phyloP scores from a whole-genome alignment of 1,284 basidiomycete species.

The Sparassis latifolia region DNA sequence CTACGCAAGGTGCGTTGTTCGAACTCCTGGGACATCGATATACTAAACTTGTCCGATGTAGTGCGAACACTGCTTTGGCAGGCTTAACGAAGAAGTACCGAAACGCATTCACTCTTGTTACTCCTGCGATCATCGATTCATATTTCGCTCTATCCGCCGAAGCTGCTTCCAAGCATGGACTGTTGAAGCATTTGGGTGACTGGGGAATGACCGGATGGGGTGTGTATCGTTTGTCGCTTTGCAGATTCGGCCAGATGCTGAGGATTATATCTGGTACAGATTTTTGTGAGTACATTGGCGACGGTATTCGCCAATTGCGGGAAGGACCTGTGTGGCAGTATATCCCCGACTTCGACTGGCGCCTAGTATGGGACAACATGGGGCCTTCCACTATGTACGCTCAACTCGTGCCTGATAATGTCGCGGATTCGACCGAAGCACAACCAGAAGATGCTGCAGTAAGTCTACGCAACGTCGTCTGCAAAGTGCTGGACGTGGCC shows the following conservation, averaged over 20 bases:
- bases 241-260: not conserved
- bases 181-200: slow-evolving; percentile 11
- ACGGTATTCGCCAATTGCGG: slow-evolving; percentile 20
- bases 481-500: slow-evolving; percentile 24
- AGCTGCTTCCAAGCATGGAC: slow-evolving; percentile 7
- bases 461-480: slow-evolving; percentile 11
- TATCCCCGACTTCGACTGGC: slow-evolving; percentile 29
- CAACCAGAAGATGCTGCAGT: not conserved
- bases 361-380: slow-evolving; percentile 14
- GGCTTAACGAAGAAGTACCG: slow-evolving; percentile 18
- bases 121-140: slow-evolving; percentile 28
- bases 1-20: slow-evolving; percentile 28
- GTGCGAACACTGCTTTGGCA: slow-evolving; percentile 32
- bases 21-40: not conserved
- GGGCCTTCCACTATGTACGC: slow-evolving; percentile 20
- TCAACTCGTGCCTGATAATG: slow-evolving; percentile 14
- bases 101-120: slow-evolving; percentile 32
- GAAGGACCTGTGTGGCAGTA: slow-evolving; percentile 19
- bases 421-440: not conserved
- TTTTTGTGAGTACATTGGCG: slow-evolving; percentile 26
- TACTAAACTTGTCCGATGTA: slow-evolving; percentile 7
- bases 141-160: slow-evolving; percentile 2
- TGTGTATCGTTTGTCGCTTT: slow-evolving; percentile 6
- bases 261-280: slow-evolving; percentile 20
- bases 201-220: slow-evolving; percentile 27